Percentiles rank a stretch among this genome's conserved stretches.
phyloP scores from a whole-genome alignment of 208 protist species.

The Leptomonas pyrrhocoris region DNA sequence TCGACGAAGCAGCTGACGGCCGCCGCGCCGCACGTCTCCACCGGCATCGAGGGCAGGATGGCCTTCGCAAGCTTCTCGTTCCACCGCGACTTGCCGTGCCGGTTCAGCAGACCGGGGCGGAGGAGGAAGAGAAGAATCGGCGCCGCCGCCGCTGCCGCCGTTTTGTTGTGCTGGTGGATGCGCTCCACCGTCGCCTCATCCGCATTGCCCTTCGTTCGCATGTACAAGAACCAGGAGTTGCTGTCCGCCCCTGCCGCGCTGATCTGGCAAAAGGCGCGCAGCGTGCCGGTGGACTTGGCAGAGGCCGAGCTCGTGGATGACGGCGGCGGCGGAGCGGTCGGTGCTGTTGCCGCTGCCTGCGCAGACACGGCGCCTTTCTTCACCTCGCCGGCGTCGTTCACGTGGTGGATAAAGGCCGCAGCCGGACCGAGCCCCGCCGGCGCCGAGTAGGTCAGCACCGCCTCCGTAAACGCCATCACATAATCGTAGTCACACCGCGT shows the following conservation, averaged over 20 bases:
- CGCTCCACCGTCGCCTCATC: constrained; percentile 64
- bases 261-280: constrained; percentile 53
- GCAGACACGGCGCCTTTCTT: constrained; percentile 2
- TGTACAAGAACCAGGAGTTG: constrained; percentile 71
- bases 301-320: constrained; percentile 1
- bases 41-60: constrained; percentile 48
- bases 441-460: constrained; percentile 54
- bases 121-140: constrained; percentile 50
- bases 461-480: constrained; percentile 68
- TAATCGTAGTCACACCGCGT: constrained; percentile 79
- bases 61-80: constrained; percentile 53
- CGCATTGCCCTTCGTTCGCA: constrained; percentile 63
- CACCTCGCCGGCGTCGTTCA: constrained; percentile 24
- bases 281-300: constrained; percentile 32
- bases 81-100: constrained; percentile 52
- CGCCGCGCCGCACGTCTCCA: constrained; percentile 52
- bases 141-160: constrained; percentile 1
- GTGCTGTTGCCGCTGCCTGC: background rate
- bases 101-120: constrained; percentile 65
- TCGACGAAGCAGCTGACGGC: constrained; percentile 46
- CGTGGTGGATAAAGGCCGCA: constrained; percentile 30
- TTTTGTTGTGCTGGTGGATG: constrained; percentile 32
- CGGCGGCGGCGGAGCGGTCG: background rate
- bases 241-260: constrained; percentile 56
- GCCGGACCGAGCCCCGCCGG: constrained; percentile 22